These are phyloP conservation scores for Zygosaccharomyces bisporus DNA, from an alignment of 805 yeast species.

Conservation along the genomic window DNA sequence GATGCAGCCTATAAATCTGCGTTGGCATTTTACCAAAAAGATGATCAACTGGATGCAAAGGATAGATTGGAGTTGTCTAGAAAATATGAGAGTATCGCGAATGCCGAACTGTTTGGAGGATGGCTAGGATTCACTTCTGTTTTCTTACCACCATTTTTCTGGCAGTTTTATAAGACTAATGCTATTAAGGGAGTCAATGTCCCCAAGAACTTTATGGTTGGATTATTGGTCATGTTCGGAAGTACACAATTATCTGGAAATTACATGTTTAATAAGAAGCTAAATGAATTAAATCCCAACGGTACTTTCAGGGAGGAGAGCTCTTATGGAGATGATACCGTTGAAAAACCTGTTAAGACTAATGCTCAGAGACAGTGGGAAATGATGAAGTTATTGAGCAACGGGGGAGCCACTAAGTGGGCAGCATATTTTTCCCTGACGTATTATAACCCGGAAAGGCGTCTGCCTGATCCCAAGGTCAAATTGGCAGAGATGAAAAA, in stretches of 20 bases:
- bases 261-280: slow-evolving; percentile 33
- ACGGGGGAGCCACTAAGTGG: slow-evolving; percentile 42
- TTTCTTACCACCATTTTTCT: slow-evolving; percentile 42
- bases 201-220: slow-evolving; percentile 41
- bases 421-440: slow-evolving; percentile 51
- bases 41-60: slow-evolving; percentile 39
- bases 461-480: slow-evolving; percentile 53
- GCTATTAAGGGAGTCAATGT: slow-evolving; percentile 39
- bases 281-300: slow-evolving; percentile 25
- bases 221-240: slow-evolving; percentile 39
- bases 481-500: slow-evolving; percentile 33
- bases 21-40: slow-evolving; percentile 47
- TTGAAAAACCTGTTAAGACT: slow-evolving; percentile 12
- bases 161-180: slow-evolving; percentile 36
- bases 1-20: slow-evolving; percentile 43
- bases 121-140: slow-evolving; percentile 43
- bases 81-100: slow-evolving; percentile 38
- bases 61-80: slow-evolving; percentile 44
- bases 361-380: slow-evolving; percentile 31
- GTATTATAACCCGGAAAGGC: slow-evolving; percentile 46
- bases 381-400: slow-evolving; percentile 34
- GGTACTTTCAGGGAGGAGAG: slow-evolving; percentile 23
- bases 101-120: slow-evolving; percentile 37
- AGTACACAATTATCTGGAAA: slow-evolving; percentile 35
- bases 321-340: slow-evolving; percentile 15